Evolutionary conservation across 1,284 basidiomycete species (phyloP), one percentile per base, ranked within the genome.

Genomic region (Moesziomyces antarcticus): DNA sequence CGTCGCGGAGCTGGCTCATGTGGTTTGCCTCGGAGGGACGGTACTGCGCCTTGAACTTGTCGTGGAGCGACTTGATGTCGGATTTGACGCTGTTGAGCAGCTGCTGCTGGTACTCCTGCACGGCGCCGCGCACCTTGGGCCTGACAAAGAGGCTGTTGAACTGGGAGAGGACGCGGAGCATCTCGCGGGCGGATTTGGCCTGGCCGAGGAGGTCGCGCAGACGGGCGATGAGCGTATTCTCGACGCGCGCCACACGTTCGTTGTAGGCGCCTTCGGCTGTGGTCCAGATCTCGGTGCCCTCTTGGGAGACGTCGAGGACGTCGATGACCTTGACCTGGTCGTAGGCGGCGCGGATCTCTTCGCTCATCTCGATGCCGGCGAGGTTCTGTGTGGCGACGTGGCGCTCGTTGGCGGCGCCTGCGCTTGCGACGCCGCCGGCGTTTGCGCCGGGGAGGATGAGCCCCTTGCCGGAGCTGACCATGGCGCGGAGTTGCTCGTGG

Each of bases 201-300:
- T 93, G 96, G n/a, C 93, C 97, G 21, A 99, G 88, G 62, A 93
- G 88, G 84, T 97, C 94, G 37, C 95, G 88, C 54, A 99, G 85
- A 24, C 93, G 88, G 7, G 95, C 93, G 84, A 99, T 99, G 83
- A 99, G 97, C 84, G 96, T 95, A 86, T 97, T 98, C 86, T 99
- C 97, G 40, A 99, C 97, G 11, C 95, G 89, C 1, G 96, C 92
- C 8, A 99, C 94, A 16, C 95, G 91, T 84, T 98, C 96, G 79
- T 98, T 98, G 87, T 99, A 99, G 20, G 94, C 93, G 62, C 92
- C 93, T 85, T 99, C 97, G 3, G 95, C 96, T 0, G 93, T 90
- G 20, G 95, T 91, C 94, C 96, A 98, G 61, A 98, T 97, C 84
- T 97, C 94, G n/a, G 93, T 94, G 3, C 97, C 96, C 87, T 97